phyloP scores from a whole-genome alignment of 179 eudicot genomes.

The Nepenthes alata region DNA sequence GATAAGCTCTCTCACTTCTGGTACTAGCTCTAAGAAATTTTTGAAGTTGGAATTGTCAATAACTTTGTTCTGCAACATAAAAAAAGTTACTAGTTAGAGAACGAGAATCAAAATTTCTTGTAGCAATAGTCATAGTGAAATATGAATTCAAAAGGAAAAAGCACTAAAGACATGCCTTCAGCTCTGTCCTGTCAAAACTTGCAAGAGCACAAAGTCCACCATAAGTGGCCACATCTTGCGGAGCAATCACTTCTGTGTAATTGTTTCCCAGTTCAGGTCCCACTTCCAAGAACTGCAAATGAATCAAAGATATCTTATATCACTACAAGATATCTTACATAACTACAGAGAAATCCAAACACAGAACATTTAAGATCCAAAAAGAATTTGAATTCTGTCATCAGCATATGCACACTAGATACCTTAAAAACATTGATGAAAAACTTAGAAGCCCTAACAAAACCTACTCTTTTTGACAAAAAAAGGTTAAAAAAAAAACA shows the following conservation, averaged over 20 bases:
- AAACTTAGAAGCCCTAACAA: too few species aligned
- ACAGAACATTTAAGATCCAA: too few species aligned
- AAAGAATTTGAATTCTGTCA: too few species aligned
- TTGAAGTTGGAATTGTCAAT: slow-evolving; percentile 82
- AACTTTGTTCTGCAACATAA: slow-evolving; percentile 67
- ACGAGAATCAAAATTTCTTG: background rate
- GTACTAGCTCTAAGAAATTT: slow-evolving; percentile 87
- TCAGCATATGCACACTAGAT: too few species aligned
- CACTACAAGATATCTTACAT: too few species aligned
- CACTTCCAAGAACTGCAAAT: slow-evolving; percentile 72
- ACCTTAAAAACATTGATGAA: too few species aligned
- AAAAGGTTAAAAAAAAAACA: too few species aligned
- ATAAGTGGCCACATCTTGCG: slow-evolving; percentile 93
- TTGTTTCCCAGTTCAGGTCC: slow-evolving; percentile 72
- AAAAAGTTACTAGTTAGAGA: slow-evolving; percentile 8
- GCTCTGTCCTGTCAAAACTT: slow-evolving; percentile 81
- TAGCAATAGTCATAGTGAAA: background rate
- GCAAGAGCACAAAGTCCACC: slow-evolving; percentile 99
- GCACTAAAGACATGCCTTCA: slow-evolving; percentile 45
- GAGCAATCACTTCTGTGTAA: slow-evolving; percentile 83
- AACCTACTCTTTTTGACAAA: too few species aligned
- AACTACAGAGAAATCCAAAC: too few species aligned
- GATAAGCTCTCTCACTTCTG: slow-evolving; percentile 90
- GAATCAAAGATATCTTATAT: slow-evolving; percentile 5
- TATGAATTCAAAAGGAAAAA: slow-evolving; percentile 4